Base-by-base conservation (phyloP, 176 grass and related monocot genomes). In the Typha latifolia region DNA sequence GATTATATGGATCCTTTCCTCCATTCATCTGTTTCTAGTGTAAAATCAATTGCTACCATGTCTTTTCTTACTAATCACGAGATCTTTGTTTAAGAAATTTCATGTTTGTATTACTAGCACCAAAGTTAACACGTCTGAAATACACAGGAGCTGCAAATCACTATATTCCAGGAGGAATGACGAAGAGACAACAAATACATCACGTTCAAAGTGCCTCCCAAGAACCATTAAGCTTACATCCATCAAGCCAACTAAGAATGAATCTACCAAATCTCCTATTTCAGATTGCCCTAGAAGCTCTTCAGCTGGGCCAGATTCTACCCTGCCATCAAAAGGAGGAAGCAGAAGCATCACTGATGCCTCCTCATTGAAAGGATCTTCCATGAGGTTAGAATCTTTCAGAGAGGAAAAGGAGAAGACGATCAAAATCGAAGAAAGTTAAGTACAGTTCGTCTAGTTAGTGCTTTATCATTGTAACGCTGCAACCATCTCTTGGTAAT, bases 371-470 rank as follows among this genome's bases (percentile, higher is more conserved):
- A 49, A 51, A 1, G 50, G 47, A 10, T 71, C 69, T 12, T 66
- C 70, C 1, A 63, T 14, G 24, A 80, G 53, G 67, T 20, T 74
- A 13, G 86, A 87, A 23, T 86, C 86, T 49, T 95, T 84, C 73
- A 87, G 78, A 75, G 85, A 79, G 70, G 80, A 95, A 13, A 80
- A 77, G 78, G 91, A 95, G 69, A 95, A 76, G 73, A 77, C 87
- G 32, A 75, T 90, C 75, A 87, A 71, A 73, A 95, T 95, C 12
- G 91, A 95, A 62, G 91, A 95, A 95, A 95, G 90, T 79, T 95
- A 95, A 86, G 86, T 86, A 61, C 53, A 59, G 16, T 32, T 23
- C 18, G 47, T 62, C 24, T 68, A 15, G 16, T 32, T 77, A 48
- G 22, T 10, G 37, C 5, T 43, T 43, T 43, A 43, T 43, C 37